Conservation (phyloP, 495 filamentous ascomycete genomes). For the Tetracladium marchalianum region DNA sequence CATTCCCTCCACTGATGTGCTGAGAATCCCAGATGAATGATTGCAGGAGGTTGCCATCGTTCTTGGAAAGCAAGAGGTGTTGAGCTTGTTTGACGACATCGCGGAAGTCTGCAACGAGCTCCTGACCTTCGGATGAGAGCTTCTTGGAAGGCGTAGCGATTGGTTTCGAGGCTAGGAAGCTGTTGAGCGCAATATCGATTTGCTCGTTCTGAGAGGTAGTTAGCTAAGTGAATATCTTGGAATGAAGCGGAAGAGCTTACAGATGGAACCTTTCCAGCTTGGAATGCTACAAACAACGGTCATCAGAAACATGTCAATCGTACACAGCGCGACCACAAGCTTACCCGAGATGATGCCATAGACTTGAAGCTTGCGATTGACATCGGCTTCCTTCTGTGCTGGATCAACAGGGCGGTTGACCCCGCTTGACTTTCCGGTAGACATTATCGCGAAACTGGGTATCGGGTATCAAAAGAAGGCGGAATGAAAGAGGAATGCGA, state of each 20-base stretch:
- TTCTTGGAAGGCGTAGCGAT: conserved; percentile 62
- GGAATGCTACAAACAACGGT: conserved; percentile 52
- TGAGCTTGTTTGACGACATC: conserved; percentile 86
- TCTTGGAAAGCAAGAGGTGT: conserved; percentile 82
- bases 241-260: conserved; percentile 38
- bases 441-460: conserved; percentile 7
- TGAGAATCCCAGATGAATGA: conserved; percentile 95
- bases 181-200: conserved; percentile 90
- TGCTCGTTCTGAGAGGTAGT: conserved; percentile 56
- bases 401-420: conserved; percentile 56
- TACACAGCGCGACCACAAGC: conserved; percentile 20
- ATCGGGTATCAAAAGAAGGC: conserved; percentile 12
- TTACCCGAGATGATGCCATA: conserved; percentile 81
- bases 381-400: conserved; percentile 49
- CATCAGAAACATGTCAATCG: neutral
- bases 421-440: conserved; percentile 9
- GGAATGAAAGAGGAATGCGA: no score
- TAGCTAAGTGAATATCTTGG: neutral
- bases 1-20: conserved; percentile 53
- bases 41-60: conserved; percentile 85
- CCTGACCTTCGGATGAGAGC: conserved; percentile 72
- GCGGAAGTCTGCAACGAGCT: conserved; percentile 65
- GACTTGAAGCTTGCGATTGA: conserved; percentile 89
- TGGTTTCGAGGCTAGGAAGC: conserved; percentile 56
- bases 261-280: conserved; percentile 83